Evolutionary conservation across 108 stramenopile species (phyloP), one percentile per base, ranked within the genome.

Genomic region (Mayamaea pseudoterrestris): DNA sequence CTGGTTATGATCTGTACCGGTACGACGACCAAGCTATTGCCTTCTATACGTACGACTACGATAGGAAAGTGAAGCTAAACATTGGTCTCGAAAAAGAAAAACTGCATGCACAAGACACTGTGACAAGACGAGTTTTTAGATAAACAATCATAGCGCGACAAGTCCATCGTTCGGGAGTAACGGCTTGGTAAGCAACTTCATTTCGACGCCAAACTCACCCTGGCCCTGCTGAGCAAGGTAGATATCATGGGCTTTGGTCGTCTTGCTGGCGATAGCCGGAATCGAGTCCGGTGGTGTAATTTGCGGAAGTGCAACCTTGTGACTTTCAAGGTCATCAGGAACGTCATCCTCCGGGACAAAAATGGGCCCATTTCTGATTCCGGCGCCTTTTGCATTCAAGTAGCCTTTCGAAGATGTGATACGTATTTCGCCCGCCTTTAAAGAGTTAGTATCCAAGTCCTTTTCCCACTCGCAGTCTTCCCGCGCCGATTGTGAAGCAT

Each of bases 391-490:
- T 5, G 44, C 44, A 6, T 26, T n/a, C 7, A 51, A 34, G 41
- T 52, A 52, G 4, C 50, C 50, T 16, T 22, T 23, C 26, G 47
- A 12, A 4, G 27, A n/a, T 14, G 24, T 36, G 40, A 54, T 30
- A 5, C 53, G 53, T n/a, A 54, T 54, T 43, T 54, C 41, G 16
- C 51, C 53, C 12, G 53, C 41, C 21, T 51, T 51, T 13, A 51
- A 22, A 20, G 12, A 13, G 12, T 25, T 30, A 14, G 22, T 3
- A 17, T 44, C 25, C 54, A 35, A 53, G 32, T 54, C 60, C 14
- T 60, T 64, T 47, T 77, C 68, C 82, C 83, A 84, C 37, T 78
- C 80, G 31, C 53, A 45, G 55, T 90, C 87, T 47, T 90, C 87
- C 45, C 64, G 70, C 6, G 77, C 78, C 30, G 69, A 48, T 30